Evolutionary conservation across 306 rosid genomes (phyloP), one percentile per base, ranked within the genome.

Genomic region (Biancaea sappan): DNA sequence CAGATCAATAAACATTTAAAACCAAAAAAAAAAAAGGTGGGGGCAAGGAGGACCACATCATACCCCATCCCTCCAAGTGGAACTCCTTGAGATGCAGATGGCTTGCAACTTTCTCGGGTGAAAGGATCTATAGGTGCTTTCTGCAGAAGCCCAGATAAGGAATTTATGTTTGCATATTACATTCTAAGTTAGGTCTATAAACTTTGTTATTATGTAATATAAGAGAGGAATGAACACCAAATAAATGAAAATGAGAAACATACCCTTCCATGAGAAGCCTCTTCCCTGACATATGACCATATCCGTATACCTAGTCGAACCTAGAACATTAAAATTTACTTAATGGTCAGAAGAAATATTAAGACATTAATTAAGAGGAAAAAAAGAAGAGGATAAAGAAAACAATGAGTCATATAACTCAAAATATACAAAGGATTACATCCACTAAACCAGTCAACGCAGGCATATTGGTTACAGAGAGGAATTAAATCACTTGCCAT

Each of bases 1-100:
- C 54, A 71, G 65, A 75, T 50, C 75, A 69, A 53, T 66, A 78
- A 78, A 50, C 43, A n/a, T 34, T 35, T 29, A 19, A 9, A 11
- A 29, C 5, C 12, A 9, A 66, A 58, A 59, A 44, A 79, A 68
- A 62, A 67, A 62, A 58, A 38, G 35, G 59, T 4, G 5, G 22
- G 68, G 31, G n/a, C 21, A 7, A 37, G 15, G 4, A 26, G 14
- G 48, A 53, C 52, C 38, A 62, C 19, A 51, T 35, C 96, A 71
- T 82, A 94, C 99, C 99, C 99, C 99, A 94, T 94, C 81, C 97
- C 99, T 71, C 99, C 97, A 65, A 94, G 95, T 16, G 99, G 99
- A 86, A 94, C 97, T 54, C 99, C 99, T 84, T 91, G 99, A 64
- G 99, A 77, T 68, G 99, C 97, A 67, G 99, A 94, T 67, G 99